Evolutionary conservation across 768 basidiomycete genomes (phyloP).

Genomic region (Mycena galericulata): DNA sequence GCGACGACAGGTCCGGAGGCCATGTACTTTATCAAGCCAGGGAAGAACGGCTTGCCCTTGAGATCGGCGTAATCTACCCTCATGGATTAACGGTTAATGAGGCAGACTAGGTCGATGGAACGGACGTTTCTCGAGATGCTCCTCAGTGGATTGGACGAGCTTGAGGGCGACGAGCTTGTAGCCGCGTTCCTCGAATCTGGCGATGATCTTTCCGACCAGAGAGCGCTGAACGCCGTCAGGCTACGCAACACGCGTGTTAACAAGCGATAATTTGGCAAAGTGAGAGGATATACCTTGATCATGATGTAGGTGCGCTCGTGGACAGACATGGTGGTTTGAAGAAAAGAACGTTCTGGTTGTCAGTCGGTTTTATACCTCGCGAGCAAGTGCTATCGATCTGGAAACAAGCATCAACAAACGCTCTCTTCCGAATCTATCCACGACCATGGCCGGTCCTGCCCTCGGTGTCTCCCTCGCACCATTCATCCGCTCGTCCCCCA

Average conservation of each 20-base stretch:
- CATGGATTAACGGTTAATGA: constrained; percentile 31
- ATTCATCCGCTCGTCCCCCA: constrained; percentile 74
- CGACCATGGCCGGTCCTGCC: constrained; percentile 63
- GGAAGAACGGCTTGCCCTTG: constrained; percentile 95
- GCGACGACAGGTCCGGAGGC: constrained; percentile 93
- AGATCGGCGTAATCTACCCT: constrained; percentile 93
- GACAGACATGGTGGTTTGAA: constrained; percentile 67
- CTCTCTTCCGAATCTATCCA: constrained; percentile 14
- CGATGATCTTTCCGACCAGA: constrained; percentile 95
- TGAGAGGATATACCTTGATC: constrained; percentile 81
- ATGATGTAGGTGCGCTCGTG: constrained; percentile 98
- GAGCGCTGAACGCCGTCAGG: constrained; percentile 99
- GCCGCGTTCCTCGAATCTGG: constrained; percentile 97
- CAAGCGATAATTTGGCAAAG: neutral
- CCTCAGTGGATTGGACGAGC: constrained; percentile 80
- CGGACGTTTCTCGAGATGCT: constrained; percentile 92
- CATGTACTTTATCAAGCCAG: constrained; percentile 97
- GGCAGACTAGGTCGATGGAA: constrained; percentile 28
- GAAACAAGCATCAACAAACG: neutral
- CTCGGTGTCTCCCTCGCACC: constrained; percentile 84
- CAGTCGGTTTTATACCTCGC: neutral
- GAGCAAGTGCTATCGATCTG: constrained; percentile 16
- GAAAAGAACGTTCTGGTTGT: constrained; percentile 1
- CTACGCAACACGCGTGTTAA: constrained; percentile 55
- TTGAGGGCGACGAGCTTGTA: constrained; percentile 98